Conservation (phyloP, 1,284 basidiomycete genomes). For the Trametes pubescens region DNA sequence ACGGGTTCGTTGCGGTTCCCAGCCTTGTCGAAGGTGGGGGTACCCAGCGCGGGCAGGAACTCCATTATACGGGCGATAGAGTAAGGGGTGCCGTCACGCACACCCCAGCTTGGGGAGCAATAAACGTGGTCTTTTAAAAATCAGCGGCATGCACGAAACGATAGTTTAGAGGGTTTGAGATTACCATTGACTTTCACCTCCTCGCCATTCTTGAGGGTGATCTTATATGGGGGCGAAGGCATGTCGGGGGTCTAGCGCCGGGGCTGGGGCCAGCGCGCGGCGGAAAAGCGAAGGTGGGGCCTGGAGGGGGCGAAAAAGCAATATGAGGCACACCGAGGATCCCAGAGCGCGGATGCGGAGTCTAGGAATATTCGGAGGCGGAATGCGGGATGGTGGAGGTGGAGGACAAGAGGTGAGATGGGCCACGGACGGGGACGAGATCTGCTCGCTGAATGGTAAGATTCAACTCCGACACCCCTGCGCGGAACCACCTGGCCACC, state of each 20-base stretch:
- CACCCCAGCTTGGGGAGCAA: conserved; percentile 89
- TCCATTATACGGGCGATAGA: conserved; percentile 96
- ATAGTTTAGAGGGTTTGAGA: conserved; percentile 32
- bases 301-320: conserved; percentile 11
- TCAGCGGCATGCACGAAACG: conserved; percentile 38
- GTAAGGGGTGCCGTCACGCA: conserved; percentile 92
- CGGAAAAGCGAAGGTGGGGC: conserved; percentile 12
- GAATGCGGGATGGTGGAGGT: conserved; percentile 32
- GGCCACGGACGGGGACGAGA: conserved; percentile 31
- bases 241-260: conserved; percentile 32
- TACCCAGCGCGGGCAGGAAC: conserved; percentile 84
- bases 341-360: conserved; percentile 14
- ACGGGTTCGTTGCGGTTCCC: conserved; percentile 66
- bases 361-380: conserved; percentile 28
- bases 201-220: conserved; percentile 77
- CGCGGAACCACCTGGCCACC: conserved; percentile 36
- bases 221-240: conserved; percentile 40
- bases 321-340: conserved; percentile 8
- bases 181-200: conserved; percentile 85
- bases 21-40: conserved; percentile 50
- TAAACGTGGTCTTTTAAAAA: conserved; percentile 89
- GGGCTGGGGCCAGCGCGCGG: conserved; percentile 14
- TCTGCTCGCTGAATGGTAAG: conserved; percentile 39
- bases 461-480: conserved; percentile 40
- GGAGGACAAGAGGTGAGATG: conserved; percentile 35